These are phyloP conservation scores for Colletotrichum endophyticum DNA, from an alignment of 2,329 filamentous ascomycete genomes.

Conservation along the genomic window DNA sequence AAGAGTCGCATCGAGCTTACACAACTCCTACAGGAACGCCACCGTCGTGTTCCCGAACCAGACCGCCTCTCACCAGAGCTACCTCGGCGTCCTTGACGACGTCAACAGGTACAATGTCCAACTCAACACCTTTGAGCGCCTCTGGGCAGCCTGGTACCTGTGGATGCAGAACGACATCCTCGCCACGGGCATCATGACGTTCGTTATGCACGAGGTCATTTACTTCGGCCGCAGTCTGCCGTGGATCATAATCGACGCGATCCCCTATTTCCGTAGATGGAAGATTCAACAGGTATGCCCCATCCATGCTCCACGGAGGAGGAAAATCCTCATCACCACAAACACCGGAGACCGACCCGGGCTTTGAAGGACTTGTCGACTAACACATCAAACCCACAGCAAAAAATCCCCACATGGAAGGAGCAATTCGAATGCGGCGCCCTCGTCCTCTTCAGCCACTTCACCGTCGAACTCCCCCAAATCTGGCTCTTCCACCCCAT, in stretches of 20 bases:
- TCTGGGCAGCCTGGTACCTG: constrained; percentile 96
- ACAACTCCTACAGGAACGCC: constrained; percentile 47
- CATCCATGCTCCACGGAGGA: background rate
- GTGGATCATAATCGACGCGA: constrained; percentile 89
- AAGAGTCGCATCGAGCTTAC: background rate
- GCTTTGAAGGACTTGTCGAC: background rate
- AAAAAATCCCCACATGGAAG: constrained; percentile 85
- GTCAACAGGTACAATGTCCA: constrained; percentile 78
- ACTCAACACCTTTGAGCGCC: constrained; percentile 83
- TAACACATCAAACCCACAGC: constrained; percentile 29
- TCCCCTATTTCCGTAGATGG: constrained; percentile 90
- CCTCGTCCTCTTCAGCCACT: constrained; percentile 92
- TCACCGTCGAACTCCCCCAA: constrained; percentile 97
- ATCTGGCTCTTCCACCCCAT: constrained; percentile 99
- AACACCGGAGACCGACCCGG: background rate
- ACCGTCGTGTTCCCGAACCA: constrained; percentile 48
- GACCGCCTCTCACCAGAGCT: constrained; percentile 54
- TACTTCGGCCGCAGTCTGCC: constrained; percentile 94
- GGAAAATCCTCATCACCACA: background rate
- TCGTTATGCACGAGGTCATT: constrained; percentile 89
- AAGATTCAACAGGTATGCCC: constrained; percentile 87
- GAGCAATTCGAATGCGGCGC: constrained; percentile 95
- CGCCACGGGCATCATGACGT: constrained; percentile 97
- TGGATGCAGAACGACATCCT: constrained; percentile 98
- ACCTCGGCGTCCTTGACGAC: constrained; percentile 65